Conservation (phyloP, 371 early-diverging fungal species). For the Mortierella polycephala region DNA sequence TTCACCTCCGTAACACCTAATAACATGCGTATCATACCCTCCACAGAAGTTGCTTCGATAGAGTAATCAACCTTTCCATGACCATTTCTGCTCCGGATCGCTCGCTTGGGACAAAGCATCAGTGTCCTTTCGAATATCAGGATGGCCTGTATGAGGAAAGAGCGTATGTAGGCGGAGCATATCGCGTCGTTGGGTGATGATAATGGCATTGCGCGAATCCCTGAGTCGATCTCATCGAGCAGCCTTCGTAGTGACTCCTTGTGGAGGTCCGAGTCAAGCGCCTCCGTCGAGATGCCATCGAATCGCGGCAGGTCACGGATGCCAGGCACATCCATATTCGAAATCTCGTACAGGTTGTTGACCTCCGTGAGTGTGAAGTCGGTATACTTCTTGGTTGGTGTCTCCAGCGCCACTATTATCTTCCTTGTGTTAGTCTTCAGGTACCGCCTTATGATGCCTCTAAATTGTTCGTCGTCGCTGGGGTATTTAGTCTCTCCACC, state of each 20-base stretch:
- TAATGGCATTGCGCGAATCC: conserved; percentile 16
- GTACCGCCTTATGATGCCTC: conserved; percentile 23
- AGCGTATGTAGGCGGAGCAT: conserved; percentile 30
- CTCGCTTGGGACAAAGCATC: conserved; percentile 18
- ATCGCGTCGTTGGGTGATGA: conserved; percentile 7
- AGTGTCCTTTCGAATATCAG: conserved; percentile 24
- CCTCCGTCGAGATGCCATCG: conserved; percentile 26
- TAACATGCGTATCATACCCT: conserved; percentile 21
- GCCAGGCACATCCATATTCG: conserved; percentile 23
- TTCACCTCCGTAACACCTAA: conserved; percentile 35
- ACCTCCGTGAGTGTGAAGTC: conserved; percentile 39
- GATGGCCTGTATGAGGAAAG: conserved; percentile 29
- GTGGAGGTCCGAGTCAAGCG: conserved; percentile 20
- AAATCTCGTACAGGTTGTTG: conserved; percentile 28
- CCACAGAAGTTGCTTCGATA: conserved; percentile 17
- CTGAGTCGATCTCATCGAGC: conserved; percentile 23
- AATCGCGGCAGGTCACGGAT: conserved; percentile 27
- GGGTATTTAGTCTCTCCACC: conserved; percentile 26
- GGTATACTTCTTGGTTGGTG: conserved; percentile 33
- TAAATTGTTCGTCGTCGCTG: conserved; percentile 17
- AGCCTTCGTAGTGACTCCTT: conserved; percentile 34
- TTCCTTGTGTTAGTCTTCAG: conserved; percentile 18
- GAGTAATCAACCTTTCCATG: conserved; percentile 37
- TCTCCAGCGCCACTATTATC: conserved; percentile 34
- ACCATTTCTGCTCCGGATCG: conserved; percentile 21